Evolutionary conservation across 2,329 filamentous ascomycete genomes (phyloP).

Genomic region (Colletotrichum orbiculare): DNA sequence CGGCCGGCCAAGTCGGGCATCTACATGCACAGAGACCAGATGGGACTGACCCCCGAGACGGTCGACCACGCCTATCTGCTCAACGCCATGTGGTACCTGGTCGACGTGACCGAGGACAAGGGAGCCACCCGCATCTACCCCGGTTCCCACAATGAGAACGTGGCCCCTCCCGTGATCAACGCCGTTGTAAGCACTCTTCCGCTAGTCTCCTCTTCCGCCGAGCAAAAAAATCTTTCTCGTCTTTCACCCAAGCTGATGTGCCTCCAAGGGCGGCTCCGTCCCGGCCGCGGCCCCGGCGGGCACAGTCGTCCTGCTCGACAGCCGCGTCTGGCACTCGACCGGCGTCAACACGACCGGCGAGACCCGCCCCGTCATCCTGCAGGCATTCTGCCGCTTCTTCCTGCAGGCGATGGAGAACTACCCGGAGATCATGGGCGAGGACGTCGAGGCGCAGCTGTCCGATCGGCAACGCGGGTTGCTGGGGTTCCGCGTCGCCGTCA

Average conservation of each 20-base stretch:
- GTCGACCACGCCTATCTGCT: slow-evolving; percentile 4
- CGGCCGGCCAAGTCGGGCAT: slow-evolving; percentile 7
- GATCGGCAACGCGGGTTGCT: slow-evolving; percentile 1
- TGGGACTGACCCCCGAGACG: slow-evolving; percentile 6
- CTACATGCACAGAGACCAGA: slow-evolving; percentile 16
- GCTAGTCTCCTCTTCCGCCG: not conserved
- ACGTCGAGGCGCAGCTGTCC: slow-evolving; percentile 2
- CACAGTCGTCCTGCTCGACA: slow-evolving; percentile 6
- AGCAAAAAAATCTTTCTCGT: too few relatives aligned
- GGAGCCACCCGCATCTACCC: slow-evolving; percentile 18
- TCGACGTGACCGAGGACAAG: slow-evolving; percentile 10
- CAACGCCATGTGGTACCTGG: slow-evolving; percentile 5
- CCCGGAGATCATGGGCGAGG: not conserved
- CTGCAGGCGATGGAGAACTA: slow-evolving; percentile 5
- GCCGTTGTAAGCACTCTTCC: not conserved
- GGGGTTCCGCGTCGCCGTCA: not conserved
- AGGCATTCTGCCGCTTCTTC: not conserved
- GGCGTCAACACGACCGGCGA: slow-evolving; percentile 5
- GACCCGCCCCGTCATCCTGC: not conserved
- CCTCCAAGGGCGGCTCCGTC: not conserved
- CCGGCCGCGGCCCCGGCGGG: slow-evolving; percentile 8
- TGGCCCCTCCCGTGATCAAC: not conserved
- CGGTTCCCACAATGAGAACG: slow-evolving; percentile 10
- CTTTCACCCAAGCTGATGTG: too few relatives aligned
- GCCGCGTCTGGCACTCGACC: slow-evolving; percentile 10